A percentile compares a stretch with the other conserved stretches of the same genome.
Conservation (phyloP, 352 stramenopile genomes). For the Globisporangium emineosum region DNA sequence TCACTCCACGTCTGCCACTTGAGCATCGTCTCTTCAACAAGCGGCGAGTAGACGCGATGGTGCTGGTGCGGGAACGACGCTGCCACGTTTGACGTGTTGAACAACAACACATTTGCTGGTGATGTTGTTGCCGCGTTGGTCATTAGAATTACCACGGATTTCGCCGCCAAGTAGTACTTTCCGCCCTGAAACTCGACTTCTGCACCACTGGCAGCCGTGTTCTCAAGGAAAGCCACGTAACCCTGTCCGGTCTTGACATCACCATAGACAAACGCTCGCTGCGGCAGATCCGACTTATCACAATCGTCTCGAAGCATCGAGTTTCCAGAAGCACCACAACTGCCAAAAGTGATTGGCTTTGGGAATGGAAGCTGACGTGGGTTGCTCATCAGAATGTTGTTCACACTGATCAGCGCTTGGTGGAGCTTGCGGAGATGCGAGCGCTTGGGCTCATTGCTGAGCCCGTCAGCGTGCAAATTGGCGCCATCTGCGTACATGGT, state of each 20-base stretch:
- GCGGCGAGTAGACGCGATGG: constrained; percentile 37
- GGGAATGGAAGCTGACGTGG: constrained; percentile 51
- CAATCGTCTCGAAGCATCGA: not conserved
- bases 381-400: constrained; percentile 43
- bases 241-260: constrained; percentile 22
- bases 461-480: constrained; percentile 58
- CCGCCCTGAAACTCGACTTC: constrained; percentile 32
- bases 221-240: constrained; percentile 56
- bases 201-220: constrained; percentile 27
- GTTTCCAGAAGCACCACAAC: constrained; percentile 3
- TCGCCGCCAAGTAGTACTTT: constrained; percentile 34
- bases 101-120: constrained; percentile 25
- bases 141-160: constrained; percentile 46
- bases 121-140: constrained; percentile 18
- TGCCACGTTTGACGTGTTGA: constrained; percentile 51
- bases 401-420: constrained; percentile 49
- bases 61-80: constrained; percentile 40
- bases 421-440: constrained; percentile 64
- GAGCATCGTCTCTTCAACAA: constrained; percentile 29
- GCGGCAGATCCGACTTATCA: constrained; percentile 16
- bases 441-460: constrained; percentile 72
- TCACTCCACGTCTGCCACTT: constrained; percentile 60
- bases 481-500: constrained; percentile 73
- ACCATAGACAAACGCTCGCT: constrained; percentile 54
- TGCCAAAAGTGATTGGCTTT: constrained; percentile 15